phyloP scores from a whole-genome alignment of 1,284 basidiomycete species.

The Naganishia albida region DNA sequence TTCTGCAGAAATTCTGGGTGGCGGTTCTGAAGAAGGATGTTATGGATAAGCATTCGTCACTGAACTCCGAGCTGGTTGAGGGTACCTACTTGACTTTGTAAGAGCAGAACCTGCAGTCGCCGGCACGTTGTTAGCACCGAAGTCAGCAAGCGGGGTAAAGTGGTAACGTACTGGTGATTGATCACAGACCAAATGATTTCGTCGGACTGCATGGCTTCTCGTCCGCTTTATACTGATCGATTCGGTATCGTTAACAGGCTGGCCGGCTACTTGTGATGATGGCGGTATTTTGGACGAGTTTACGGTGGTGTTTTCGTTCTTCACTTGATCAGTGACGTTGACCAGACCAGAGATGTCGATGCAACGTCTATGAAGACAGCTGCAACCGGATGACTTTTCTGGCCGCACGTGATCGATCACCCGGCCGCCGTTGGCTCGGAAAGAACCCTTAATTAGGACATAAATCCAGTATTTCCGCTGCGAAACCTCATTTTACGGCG shows the following conservation, averaged over 20 bases:
- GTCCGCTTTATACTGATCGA: not conserved
- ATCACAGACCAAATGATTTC: conserved; percentile 95
- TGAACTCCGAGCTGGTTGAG: not conserved
- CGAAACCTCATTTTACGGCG: not conserved
- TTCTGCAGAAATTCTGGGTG: conserved; percentile 96
- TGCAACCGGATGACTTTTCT: conserved; percentile 22
- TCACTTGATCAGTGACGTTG: not conserved
- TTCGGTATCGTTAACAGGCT: not conserved
- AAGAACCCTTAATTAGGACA: no score
- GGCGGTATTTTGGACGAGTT: not conserved
- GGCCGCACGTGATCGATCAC: conserved; percentile 6
- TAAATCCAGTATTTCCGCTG: no score
- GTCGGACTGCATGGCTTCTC: conserved; percentile 69
- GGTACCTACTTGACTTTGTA: conserved; percentile 91
- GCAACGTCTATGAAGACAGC: conserved; percentile 10
- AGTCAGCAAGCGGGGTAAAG: not conserved
- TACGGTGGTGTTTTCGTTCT: not conserved
- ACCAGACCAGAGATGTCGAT: not conserved
- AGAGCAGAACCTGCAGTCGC: conserved; percentile 66
- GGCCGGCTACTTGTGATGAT: not conserved
- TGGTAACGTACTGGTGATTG: conserved; percentile 67
- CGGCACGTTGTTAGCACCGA: not conserved
- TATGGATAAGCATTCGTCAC: not conserved
- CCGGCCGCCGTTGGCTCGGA: not conserved
- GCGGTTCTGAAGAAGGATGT: conserved; percentile 63